Percentiles rank a stretch among this genome's conserved stretches.
These are phyloP conservation scores for Tuber microsphaerosporum DNA, from an alignment of 495 filamentous ascomycete genomes.

Conservation along the genomic window DNA sequence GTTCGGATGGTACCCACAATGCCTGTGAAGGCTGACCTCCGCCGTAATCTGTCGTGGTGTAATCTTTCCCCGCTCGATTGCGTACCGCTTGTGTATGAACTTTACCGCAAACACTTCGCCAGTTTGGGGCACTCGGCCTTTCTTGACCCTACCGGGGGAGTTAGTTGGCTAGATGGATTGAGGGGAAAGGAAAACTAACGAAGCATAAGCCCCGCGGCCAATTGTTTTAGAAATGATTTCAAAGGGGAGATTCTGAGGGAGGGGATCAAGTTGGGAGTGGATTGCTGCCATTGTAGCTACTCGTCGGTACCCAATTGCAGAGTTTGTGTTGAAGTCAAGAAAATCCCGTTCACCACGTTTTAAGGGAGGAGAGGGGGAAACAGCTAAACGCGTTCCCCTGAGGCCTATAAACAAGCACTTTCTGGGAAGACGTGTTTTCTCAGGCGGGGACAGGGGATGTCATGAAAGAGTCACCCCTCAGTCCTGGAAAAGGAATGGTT, in stretches of 20 bases:
- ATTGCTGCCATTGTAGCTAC: constrained; percentile 44
- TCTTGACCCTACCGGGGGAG: constrained; percentile 66
- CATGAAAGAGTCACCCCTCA: not conserved
- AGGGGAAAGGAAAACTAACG: constrained; percentile 52
- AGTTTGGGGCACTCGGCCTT: constrained; percentile 61
- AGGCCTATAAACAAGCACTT: not conserved
- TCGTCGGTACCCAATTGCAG: not conserved
- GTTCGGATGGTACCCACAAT: constrained; percentile 81
- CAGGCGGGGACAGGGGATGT: not conserved
- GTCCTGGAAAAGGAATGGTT: not conserved
- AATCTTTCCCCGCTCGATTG: constrained; percentile 77
- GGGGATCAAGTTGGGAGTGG: constrained; percentile 81
- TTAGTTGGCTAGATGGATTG: constrained; percentile 6
- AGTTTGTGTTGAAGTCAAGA: not conserved
- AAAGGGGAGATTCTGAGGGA: constrained; percentile 82
- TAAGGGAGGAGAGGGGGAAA: not conserved
- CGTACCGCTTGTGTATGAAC: constrained; percentile 95
- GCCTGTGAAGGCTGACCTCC: constrained; percentile 80
- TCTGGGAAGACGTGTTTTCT: constrained; percentile 1
- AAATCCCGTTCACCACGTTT: not conserved
- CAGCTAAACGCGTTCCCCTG: not conserved
- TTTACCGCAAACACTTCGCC: constrained; percentile 90
- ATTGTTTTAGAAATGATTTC: constrained; percentile 93
- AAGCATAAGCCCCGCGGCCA: constrained; percentile 92
- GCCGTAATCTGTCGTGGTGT: constrained; percentile 77